A percentile compares a stretch with the other conserved stretches of the same genome.
Evolutionary conservation across 148 eudicot genomes (phyloP).

Genomic region (Polygonum maritimum): DNA sequence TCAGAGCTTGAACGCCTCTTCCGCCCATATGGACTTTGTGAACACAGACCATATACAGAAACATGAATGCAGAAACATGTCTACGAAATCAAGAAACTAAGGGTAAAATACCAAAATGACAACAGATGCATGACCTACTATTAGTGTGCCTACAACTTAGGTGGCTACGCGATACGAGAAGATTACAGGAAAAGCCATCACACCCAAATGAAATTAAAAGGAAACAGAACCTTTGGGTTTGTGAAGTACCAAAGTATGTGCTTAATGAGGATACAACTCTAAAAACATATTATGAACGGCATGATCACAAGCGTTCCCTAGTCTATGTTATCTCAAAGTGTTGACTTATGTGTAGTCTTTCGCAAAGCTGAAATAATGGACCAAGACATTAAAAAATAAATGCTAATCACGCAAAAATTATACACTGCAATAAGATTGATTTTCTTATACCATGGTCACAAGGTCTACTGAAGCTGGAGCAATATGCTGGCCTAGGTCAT

Average conservation of each 20-base stretch:
- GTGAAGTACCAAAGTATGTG: not conserved
- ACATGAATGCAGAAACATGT: not conserved
- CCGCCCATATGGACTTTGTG: not conserved
- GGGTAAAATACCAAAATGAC: not conserved
- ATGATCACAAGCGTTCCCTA: not conserved
- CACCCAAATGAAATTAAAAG: not conserved
- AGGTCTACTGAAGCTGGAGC: constrained; percentile 84
- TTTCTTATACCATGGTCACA: constrained; percentile 81
- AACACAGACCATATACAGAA: not conserved
- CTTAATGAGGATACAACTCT: not conserved
- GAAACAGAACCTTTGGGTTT: not conserved
- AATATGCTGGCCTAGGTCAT: constrained; percentile 59
- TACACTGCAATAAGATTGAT: not conserved
- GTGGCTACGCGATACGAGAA: not conserved
- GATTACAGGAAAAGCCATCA: not conserved
- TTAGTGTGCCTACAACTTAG: not conserved
- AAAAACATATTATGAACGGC: not conserved
- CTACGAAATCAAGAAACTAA: not conserved
- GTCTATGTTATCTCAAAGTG: not conserved
- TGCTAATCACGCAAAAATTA: not conserved
- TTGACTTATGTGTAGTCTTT: not conserved
- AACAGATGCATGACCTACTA: not conserved
- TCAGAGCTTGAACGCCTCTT: not conserved
- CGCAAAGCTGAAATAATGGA: not conserved
- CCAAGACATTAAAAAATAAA: not conserved